phyloP scores from a whole-genome alignment of 2,329 filamentous ascomycete species.

The Blumeria hordei region DNA sequence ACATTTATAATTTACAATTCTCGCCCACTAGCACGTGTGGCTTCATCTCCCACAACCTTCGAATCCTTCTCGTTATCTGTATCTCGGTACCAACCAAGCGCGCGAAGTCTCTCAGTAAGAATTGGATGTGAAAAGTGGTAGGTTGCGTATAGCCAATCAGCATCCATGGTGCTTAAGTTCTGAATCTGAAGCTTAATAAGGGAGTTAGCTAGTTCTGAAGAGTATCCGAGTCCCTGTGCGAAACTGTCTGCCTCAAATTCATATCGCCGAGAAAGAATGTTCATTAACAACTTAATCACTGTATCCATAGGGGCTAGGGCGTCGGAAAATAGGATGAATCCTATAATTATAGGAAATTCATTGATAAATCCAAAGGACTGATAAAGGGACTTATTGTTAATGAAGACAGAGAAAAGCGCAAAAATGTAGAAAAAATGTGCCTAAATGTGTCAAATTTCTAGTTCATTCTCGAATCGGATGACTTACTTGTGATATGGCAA shows the following conservation, averaged over 20 bases:
- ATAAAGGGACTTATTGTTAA: constrained; percentile 85
- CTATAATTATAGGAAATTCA: constrained; percentile 78
- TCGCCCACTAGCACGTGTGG: constrained; percentile 40
- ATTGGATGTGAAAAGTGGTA: constrained; percentile 99
- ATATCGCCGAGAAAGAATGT: constrained; percentile 78
- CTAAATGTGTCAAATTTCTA: constrained; percentile 22
- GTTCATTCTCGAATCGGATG: not conserved
- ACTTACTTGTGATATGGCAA: constrained; percentile 58
- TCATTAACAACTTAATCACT: constrained; percentile 88
- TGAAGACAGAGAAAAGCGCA: constrained; percentile 84
- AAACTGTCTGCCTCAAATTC: constrained; percentile 94
- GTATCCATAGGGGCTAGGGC: constrained; percentile 86
- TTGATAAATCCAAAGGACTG: constrained; percentile 69
- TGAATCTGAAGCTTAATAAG: constrained; percentile 96
- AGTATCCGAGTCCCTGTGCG: constrained; percentile 63
- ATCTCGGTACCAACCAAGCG: constrained; percentile 62
- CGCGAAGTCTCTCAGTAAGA: constrained; percentile 74
- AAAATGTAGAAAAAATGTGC: constrained; percentile 94
- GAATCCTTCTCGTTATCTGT: constrained; percentile 29
- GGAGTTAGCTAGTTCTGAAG: constrained; percentile 57
- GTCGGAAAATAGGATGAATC: constrained; percentile 93
- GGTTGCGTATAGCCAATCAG: constrained; percentile 92
- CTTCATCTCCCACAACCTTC: constrained; percentile 22
- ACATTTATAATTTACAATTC: constrained; percentile 32
- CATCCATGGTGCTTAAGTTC: constrained; percentile 96